Evolutionary conservation across 179 eudicot species (phyloP), one percentile per base, ranked within the genome.

Genomic region (Silene coronaria): DNA sequence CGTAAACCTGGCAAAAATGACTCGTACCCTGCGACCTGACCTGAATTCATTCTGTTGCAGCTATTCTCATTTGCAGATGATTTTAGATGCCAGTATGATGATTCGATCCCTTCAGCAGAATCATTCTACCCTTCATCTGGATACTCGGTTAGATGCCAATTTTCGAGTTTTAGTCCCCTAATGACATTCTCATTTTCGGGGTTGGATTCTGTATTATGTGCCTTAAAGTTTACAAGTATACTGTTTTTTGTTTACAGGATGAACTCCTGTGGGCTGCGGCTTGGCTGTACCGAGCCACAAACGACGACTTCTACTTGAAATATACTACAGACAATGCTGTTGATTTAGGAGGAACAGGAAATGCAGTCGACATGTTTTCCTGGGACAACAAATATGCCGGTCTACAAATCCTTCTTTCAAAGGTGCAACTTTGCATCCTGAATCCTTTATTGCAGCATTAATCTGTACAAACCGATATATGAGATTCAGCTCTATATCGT

Each of bases 341-440:
- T 26, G 80, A 88, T 1, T 75, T 93, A 81, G 96, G 97, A 36
- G 98, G 97, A 42, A 89, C 91, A 48, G 91, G 87, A 45, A 88
- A 90, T 86, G 90, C 89, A 2, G 93, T 89, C 30, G 84, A 75
- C 51, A 84, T 89, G 57, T 93, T 93, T 75, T 88, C 95, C 23
- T 93, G 98, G 98, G 98, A 93, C 80, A 88, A 88, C 87, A 93
- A 93, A 76, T 91, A 89, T 79, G 97, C 97, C 55, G 98, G 96
- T 4, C 60, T 89, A 19, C 97, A 91, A 76, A 77, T 91, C 78
- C 95, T 93, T 76, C 82, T 93, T 17, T 73, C 98, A 10, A 91
- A 91, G 92, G 97, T 88, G 38, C 10, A 58, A 58, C 62, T 58
- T 2, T 28, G 32, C 32, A 3, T 36, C 42, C 42, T 36, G 42